Evolutionary conservation across 164 flowering plant species (phyloP).

Genomic region (Echeveria elegans): DNA sequence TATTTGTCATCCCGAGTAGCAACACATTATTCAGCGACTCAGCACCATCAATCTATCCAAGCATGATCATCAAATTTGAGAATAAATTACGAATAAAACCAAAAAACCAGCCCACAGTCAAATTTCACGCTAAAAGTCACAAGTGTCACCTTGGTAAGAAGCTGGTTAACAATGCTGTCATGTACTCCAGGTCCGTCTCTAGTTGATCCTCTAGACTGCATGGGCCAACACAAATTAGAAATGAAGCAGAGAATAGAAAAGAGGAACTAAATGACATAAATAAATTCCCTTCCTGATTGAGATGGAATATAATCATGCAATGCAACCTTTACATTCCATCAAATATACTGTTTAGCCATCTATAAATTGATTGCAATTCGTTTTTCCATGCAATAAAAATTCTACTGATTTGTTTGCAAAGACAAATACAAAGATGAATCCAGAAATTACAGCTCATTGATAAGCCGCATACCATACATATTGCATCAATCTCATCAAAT

Average conservation of each 20-base stretch:
- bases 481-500: constrained; percentile 82
- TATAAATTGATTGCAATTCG: neutral
- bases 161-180: constrained; percentile 76
- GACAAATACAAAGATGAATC: neutral
- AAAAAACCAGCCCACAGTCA: neutral
- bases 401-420: no score
- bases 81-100: neutral
- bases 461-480: constrained; percentile 44
- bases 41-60: constrained; percentile 86
- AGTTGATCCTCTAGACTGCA: constrained; percentile 70
- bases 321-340: neutral
- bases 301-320: neutral
- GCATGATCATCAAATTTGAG: constrained; percentile 9
- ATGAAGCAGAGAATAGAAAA: neutral
- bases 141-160: constrained; percentile 51
- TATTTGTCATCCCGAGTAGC: constrained; percentile 98
- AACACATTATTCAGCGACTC: constrained; percentile 92
- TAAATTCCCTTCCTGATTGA: neutral
- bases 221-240: constrained; percentile 7
- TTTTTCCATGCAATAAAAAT: no score
- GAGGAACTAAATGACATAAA: neutral
- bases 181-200: constrained; percentile 77
- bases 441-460: neutral
- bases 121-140: neutral
- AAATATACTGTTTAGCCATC: neutral